These are phyloP conservation scores for Lagenaria siceraria DNA, from an alignment of 306 rosid genomes.

Conservation along the genomic window DNA sequence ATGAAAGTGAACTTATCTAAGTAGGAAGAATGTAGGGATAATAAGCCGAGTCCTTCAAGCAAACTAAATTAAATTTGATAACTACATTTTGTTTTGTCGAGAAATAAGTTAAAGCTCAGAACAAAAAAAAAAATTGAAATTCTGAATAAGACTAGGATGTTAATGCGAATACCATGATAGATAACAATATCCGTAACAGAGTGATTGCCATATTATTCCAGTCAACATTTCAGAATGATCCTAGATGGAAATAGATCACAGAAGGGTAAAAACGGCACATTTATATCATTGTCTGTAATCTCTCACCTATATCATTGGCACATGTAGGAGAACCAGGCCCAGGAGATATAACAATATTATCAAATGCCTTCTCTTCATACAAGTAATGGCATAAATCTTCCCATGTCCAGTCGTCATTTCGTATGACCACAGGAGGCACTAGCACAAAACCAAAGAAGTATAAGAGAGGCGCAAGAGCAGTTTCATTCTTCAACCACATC, in stretches of 20 bases:
- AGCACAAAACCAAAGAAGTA: constrained; percentile 17
- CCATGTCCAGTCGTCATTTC: constrained; percentile 80
- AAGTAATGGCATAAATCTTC: constrained; percentile 55
- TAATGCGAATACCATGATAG: background rate
- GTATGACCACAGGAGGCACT: constrained; percentile 92
- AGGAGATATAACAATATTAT: constrained; percentile 94
- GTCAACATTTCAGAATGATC: background rate
- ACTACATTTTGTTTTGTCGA: background rate
- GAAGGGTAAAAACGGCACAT: constrained; percentile 1
- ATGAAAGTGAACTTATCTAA: background rate
- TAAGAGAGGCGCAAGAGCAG: background rate
- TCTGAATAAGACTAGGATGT: background rate
- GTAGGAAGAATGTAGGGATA: background rate
- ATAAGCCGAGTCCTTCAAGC: background rate
- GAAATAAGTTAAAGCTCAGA: background rate
- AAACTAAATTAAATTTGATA: background rate
- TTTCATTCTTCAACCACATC: background rate
- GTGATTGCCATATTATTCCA: background rate
- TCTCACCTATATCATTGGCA: constrained; percentile 74
- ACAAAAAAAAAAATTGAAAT: background rate
- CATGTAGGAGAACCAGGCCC: constrained; percentile 96
- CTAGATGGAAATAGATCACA: background rate
- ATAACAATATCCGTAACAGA: background rate
- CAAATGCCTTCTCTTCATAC: constrained; percentile 81
- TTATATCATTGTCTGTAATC: constrained; percentile 5